Evolutionary conservation across 441 rosid species (phyloP).

Genomic region (Capsella rubella): DNA sequence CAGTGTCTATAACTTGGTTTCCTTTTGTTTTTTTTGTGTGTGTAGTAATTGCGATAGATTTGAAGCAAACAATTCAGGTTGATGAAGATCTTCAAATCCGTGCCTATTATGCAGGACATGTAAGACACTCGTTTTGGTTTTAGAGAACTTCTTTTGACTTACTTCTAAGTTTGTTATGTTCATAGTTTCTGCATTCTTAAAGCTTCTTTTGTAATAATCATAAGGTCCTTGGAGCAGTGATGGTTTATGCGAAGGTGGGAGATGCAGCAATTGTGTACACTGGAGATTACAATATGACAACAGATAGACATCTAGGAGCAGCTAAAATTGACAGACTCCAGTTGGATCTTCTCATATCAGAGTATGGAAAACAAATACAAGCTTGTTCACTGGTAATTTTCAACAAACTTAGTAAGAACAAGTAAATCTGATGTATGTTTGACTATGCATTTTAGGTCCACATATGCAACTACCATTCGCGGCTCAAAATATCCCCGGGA

Average conservation of each 20-base stretch:
- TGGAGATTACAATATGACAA: constrained; percentile 98
- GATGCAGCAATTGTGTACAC: constrained; percentile 91
- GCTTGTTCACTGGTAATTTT: not conserved
- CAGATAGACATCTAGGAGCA: constrained; percentile 99
- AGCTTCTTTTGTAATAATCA: constrained; percentile 15
- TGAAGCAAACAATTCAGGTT: constrained; percentile 93
- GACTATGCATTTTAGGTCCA: constrained; percentile 62
- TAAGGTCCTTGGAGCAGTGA: constrained; percentile 98
- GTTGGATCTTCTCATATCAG: constrained; percentile 92
- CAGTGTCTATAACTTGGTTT: constrained; percentile 31
- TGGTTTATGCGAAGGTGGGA: constrained; percentile 96
- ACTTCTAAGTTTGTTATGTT: constrained; percentile 15
- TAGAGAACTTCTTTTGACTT: constrained; percentile 10
- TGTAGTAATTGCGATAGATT: constrained; percentile 87
- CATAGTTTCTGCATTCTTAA: constrained; percentile 10
- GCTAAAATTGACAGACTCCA: constrained; percentile 86
- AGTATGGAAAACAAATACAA: constrained; percentile 56
- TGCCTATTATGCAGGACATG: constrained; percentile 98
- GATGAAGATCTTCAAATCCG: constrained; percentile 91
- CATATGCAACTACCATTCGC: constrained; percentile 90
- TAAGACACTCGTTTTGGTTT: constrained; percentile 49
- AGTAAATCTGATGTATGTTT: constrained; percentile 21
- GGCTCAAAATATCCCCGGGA: constrained; percentile 93
- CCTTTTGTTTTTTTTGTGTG: not conserved
- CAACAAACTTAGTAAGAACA: not conserved